These are phyloP conservation scores for Crepidotus variabilis DNA, from an alignment of 768 basidiomycete species.

Conservation along the genomic window DNA sequence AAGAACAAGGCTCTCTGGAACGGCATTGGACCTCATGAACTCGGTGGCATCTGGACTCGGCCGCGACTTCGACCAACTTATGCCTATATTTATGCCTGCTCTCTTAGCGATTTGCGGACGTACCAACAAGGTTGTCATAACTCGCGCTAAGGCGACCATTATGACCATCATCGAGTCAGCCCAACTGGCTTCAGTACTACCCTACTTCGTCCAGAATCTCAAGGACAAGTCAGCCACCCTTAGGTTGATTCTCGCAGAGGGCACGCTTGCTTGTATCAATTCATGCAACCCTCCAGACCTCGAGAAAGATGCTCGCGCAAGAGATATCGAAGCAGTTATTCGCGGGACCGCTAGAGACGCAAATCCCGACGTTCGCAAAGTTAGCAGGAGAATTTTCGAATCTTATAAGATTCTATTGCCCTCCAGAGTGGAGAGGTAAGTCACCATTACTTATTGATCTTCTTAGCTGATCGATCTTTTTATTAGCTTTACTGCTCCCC, in stretches of 20 bases:
- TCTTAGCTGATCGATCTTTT: not conserved
- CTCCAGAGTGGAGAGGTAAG: conserved; percentile 58
- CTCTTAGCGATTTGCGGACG: conserved; percentile 66
- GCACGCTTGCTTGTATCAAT: conserved; percentile 62
- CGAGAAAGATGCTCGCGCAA: conserved; percentile 61
- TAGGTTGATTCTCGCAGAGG: conserved; percentile 63
- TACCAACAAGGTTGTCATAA: conserved; percentile 75
- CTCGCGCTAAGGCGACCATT: conserved; percentile 61
- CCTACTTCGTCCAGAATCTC: conserved; percentile 53
- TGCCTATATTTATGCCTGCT: conserved; percentile 64
- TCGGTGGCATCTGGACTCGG: conserved; percentile 53
- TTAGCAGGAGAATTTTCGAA: conserved; percentile 68
- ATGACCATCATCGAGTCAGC: conserved; percentile 60
- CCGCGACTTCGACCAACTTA: conserved; percentile 59
- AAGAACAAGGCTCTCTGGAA: conserved; percentile 65
- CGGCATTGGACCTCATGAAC: conserved; percentile 60
- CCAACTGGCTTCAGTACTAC: conserved; percentile 60
- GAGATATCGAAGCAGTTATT: conserved; percentile 69
- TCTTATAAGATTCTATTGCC: conserved; percentile 74
- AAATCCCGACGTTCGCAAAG: conserved; percentile 69
- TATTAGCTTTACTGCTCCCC: conserved; percentile 63
- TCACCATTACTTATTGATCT: not conserved
- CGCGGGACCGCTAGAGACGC: conserved; percentile 66
- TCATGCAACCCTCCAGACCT: conserved; percentile 78
- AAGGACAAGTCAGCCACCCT: conserved; percentile 69